Evolutionary conservation across 306 rosid genomes (phyloP).

Genomic region (apple (Malus domestica)): DNA sequence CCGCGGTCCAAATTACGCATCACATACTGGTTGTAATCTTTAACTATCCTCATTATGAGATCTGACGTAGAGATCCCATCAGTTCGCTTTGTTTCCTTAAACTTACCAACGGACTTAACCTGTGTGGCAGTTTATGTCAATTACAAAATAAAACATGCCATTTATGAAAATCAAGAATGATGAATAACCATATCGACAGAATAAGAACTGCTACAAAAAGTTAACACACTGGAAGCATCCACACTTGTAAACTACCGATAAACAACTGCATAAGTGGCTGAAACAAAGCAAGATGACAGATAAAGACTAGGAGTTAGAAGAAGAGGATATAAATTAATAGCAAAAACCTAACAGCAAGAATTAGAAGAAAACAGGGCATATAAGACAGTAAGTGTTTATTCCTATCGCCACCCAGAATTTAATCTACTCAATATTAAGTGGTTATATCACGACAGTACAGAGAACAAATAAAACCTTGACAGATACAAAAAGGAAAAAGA

Average conservation of each 20-base stretch:
- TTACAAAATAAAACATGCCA: background rate
- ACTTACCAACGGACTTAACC: conserved; percentile 83
- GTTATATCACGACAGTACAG: background rate
- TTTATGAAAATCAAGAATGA: background rate
- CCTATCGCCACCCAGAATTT: background rate
- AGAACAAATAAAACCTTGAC: background rate
- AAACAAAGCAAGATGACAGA: background rate
- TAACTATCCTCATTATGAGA: conserved; percentile 90
- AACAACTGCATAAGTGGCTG: background rate
- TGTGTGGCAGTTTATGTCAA: conserved; percentile 8
- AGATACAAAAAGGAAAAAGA: background rate
- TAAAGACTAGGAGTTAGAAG: background rate
- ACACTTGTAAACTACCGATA: background rate
- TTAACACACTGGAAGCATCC: background rate
- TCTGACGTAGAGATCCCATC: conserved; percentile 97
- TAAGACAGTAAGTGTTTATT: background rate
- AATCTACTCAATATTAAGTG: background rate
- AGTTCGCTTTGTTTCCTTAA: conserved; percentile 87
- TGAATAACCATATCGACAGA: background rate
- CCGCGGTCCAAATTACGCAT: conserved; percentile 96
- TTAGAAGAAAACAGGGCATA: background rate
- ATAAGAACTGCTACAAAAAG: background rate
- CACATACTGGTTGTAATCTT: conserved; percentile 95
- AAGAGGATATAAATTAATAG: background rate
- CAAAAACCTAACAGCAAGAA: background rate